Evolutionary conservation across 148 eudicot species (phyloP).

Genomic region (Rhododendron ovatum): DNA sequence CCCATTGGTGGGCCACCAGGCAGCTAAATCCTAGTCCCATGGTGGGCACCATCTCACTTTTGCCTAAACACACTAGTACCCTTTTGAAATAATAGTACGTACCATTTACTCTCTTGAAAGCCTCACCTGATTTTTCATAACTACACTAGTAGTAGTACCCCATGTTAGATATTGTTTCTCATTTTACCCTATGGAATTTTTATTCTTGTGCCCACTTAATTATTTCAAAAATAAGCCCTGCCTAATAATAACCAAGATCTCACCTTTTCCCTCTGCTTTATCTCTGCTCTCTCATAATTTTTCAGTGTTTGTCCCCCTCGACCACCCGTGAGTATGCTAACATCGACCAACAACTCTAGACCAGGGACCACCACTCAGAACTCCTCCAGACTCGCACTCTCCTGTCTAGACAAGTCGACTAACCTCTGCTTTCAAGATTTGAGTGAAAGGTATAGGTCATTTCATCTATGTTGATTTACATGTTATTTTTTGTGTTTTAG

Average conservation of each 20-base stretch:
- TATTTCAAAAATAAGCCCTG: background rate
- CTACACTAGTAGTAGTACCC: background rate
- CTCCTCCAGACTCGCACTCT: background rate
- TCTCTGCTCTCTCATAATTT: background rate
- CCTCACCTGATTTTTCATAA: background rate
- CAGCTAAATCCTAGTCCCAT: background rate
- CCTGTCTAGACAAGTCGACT: background rate
- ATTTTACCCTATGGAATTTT: background rate
- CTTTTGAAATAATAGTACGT: background rate
- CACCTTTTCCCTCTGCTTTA: background rate
- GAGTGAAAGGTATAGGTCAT: background rate
- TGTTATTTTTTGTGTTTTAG: background rate
- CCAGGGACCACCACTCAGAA: background rate
- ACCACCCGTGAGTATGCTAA: background rate
- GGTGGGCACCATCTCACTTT: background rate
- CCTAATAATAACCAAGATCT: background rate
- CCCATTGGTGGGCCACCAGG: background rate
- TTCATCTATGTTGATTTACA: background rate
- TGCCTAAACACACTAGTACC: background rate
- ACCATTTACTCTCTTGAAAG: background rate
- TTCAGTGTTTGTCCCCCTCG: background rate
- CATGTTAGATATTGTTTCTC: background rate
- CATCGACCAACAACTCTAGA: background rate
- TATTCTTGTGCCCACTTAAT: background rate
- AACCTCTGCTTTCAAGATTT: background rate